Evolutionary conservation across 768 basidiomycete genomes (phyloP).

Genomic region (Hygrophorus pudorinus): DNA sequence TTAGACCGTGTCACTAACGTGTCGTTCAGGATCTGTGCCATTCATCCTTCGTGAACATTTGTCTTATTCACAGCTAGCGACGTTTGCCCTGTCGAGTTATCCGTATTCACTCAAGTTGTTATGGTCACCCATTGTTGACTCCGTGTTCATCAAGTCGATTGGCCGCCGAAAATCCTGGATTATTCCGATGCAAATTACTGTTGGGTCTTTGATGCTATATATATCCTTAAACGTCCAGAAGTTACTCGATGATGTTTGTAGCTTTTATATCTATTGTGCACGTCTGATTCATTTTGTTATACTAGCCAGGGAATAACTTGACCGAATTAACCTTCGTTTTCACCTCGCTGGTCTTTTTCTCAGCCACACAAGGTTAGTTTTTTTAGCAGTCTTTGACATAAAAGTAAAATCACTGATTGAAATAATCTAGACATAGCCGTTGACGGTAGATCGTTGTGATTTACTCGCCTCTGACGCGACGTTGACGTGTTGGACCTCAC

Average conservation of each 20-base stretch:
- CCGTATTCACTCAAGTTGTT: constrained; percentile 95
- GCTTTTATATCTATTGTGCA: constrained; percentile 4
- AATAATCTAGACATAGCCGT: constrained; percentile 79
- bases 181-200: constrained; percentile 89
- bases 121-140: constrained; percentile 97
- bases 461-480: background rate
- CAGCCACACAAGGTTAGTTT: constrained; percentile 85
- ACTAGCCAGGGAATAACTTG: constrained; percentile 75
- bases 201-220: constrained; percentile 75
- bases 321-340: constrained; percentile 73
- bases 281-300: constrained; percentile 9
- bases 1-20: constrained; percentile 4
- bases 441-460: constrained; percentile 52
- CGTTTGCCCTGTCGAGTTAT: constrained; percentile 88
- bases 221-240: constrained; percentile 67
- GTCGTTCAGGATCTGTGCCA: constrained; percentile 73
- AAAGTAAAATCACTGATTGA: constrained; percentile 10
- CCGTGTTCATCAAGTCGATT: constrained; percentile 67
- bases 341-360: constrained; percentile 84
- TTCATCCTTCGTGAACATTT: constrained; percentile 93
- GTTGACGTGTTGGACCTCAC: background rate
- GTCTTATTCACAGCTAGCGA: constrained; percentile 93
- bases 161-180: constrained; percentile 99
- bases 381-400: background rate
- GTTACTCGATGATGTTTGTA: constrained; percentile 65